Evolutionary conservation across 225 moss, liverwort and hornwort species (phyloP), one percentile per base, ranked within the genome.

Genomic region (Bryoerythrophyllum caledonicum): DNA sequence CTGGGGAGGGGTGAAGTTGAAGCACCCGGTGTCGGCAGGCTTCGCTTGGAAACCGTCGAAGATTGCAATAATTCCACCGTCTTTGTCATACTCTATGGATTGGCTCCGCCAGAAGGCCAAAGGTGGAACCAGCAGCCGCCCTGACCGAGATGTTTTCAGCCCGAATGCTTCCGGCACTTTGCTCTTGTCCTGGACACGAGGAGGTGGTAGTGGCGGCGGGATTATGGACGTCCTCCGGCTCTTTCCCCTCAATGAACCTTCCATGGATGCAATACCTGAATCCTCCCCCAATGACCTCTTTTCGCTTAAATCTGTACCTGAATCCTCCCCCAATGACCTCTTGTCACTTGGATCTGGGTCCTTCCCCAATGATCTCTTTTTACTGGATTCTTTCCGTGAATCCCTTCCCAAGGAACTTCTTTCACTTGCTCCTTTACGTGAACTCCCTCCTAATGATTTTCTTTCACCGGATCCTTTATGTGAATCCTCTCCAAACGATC

Each of bases 1-100:
- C 80, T 86, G 83, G 26, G 89, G 89, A 78, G 83, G 86, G 27
- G 83, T 79, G 72, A 86, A 89, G 46, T 81, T 89, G 53, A 82
- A 89, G 69, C 83, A 86, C 35, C 89, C 89, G 3, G 89, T 89
- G 35, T 89, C 86, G 10, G 89, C 86, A 11, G 89, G 79, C 10
- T 86, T 89, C n/a, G 81, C 81, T 71, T 82, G 81, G 56, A 89
- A 89, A 55, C 89, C 89, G 51, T 89, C 83, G 58, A 79, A 89
- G 10, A 89, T 89, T 49, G 89, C 89, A 69, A 89, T 89, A 19
- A 89, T 89, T 27, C 89, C 89, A 53, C 89, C 89, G 65, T 89
- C 89, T 60, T 83, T 83, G 14, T 89, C 89, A 72, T 89, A 89
- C 63, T 86, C 89, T 20, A 89, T 89, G 10, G 89, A 81, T 46